phyloP scores from a whole-genome alignment of 1,284 basidiomycete species.

The Caloboletus firmus region DNA sequence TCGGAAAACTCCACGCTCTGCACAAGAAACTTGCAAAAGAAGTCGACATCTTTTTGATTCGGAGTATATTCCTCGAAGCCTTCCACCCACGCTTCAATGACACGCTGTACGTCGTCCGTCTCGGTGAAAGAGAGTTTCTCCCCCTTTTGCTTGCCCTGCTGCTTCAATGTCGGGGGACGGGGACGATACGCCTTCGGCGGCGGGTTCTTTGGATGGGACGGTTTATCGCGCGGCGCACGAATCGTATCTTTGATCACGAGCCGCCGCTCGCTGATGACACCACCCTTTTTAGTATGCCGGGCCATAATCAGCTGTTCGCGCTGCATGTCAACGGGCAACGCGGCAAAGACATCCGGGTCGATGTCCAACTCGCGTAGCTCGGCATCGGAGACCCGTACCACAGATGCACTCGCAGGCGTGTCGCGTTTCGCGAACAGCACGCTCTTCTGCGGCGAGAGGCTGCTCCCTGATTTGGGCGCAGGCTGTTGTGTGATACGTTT shows the following conservation, averaged over 20 bases:
- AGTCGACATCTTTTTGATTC: conserved; percentile 66
- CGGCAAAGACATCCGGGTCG: conserved; percentile 68
- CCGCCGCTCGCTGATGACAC: conserved; percentile 43
- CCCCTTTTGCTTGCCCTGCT: conserved; percentile 49
- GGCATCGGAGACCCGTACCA: conserved; percentile 38
- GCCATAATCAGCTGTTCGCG: conserved; percentile 68
- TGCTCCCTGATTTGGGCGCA: conserved; percentile 49
- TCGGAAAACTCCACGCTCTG: conserved; percentile 64
- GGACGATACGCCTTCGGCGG: conserved; percentile 52
- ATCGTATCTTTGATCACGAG: conserved; percentile 50
- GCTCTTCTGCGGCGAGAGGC: conserved; percentile 47
- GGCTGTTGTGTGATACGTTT: conserved; percentile 63
- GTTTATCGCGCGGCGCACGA: conserved; percentile 22
- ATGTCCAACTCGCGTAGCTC: conserved; percentile 66
- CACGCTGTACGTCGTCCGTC: conserved; percentile 64
- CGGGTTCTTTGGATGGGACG: conserved; percentile 37
- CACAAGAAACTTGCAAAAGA: conserved; percentile 68
- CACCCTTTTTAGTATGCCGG: conserved; percentile 49
- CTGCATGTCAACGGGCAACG: conserved; percentile 66
- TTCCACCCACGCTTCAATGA: conserved; percentile 74
- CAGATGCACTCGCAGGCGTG: conserved; percentile 23
- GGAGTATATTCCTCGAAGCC: conserved; percentile 59
- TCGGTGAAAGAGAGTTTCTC: conserved; percentile 57
- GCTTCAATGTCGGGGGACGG: conserved; percentile 52
- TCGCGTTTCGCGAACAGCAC: conserved; percentile 37